Evolutionary conservation across 768 basidiomycete species (phyloP).

Genomic region (Coprinopsis marcescibilis): DNA sequence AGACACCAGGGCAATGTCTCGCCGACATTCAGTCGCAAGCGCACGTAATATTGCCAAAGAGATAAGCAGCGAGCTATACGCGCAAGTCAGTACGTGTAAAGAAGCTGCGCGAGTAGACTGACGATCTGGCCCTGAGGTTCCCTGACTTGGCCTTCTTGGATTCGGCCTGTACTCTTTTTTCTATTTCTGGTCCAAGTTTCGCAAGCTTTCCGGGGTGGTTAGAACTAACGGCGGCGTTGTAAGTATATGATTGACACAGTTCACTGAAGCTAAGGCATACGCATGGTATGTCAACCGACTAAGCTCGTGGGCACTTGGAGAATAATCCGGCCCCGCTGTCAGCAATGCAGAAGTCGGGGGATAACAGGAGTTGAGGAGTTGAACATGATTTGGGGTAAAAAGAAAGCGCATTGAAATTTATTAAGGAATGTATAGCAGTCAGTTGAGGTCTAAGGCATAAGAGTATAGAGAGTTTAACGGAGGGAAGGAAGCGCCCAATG

Average conservation of each 20-base stretch:
- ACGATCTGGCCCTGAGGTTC: slow-evolving; percentile 78
- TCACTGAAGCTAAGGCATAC: slow-evolving; percentile 19
- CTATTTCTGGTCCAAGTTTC: slow-evolving; percentile 70
- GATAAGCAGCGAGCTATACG: slow-evolving; percentile 65
- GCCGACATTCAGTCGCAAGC: slow-evolving; percentile 80
- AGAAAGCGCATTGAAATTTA: slow-evolving; percentile 52
- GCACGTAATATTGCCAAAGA: slow-evolving; percentile 78
- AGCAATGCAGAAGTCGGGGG: slow-evolving; percentile 71
- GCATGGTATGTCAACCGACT: slow-evolving; percentile 85
- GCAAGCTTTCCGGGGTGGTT: slow-evolving; percentile 77
- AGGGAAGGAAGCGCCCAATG: too few species aligned
- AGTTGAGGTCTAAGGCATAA: not conserved
- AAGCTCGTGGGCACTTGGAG: slow-evolving; percentile 79
- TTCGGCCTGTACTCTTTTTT: slow-evolving; percentile 65
- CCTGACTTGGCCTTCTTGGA: slow-evolving; percentile 65
- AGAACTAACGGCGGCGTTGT: slow-evolving; percentile 34
- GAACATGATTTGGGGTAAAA: slow-evolving; percentile 81
- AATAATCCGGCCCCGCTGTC: slow-evolving; percentile 70
- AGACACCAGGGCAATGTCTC: slow-evolving; percentile 73
- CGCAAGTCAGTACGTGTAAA: slow-evolving; percentile 10
- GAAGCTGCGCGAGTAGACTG: slow-evolving; percentile 22
- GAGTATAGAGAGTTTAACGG: too few species aligned
- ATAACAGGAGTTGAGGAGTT: slow-evolving; percentile 81
- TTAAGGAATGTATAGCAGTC: slow-evolving; percentile 10
- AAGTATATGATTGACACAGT: not conserved